Conservation (phyloP, 768 basidiomycete species). For the Crepidotus variabilis region DNA sequence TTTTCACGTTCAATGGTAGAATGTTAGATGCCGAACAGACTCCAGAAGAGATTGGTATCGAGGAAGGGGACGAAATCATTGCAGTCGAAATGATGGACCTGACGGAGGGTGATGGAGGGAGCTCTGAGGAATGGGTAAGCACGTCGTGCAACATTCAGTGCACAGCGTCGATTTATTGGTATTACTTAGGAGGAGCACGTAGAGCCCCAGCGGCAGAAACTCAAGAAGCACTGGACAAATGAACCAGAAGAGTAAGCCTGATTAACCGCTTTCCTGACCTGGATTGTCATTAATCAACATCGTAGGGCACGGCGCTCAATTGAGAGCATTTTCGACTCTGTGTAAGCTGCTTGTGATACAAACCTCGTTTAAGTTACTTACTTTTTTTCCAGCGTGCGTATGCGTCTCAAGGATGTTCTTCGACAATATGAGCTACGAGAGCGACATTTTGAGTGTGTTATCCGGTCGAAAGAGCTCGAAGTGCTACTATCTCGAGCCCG, state of each 20-base stretch:
- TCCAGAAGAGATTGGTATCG: constrained; percentile 83
- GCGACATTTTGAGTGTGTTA: constrained; percentile 88
- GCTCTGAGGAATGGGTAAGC: constrained; percentile 61
- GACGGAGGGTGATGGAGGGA: constrained; percentile 56
- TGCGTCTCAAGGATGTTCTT: constrained; percentile 82
- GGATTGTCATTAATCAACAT: constrained; percentile 4
- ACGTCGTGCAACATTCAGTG: not conserved
- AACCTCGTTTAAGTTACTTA: not conserved
- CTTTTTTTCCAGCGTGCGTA: constrained; percentile 56
- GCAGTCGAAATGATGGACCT: constrained; percentile 91
- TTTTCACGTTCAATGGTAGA: constrained; percentile 82
- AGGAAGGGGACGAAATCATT: constrained; percentile 84
- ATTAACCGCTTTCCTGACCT: not conserved
- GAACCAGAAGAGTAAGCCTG: constrained; percentile 61
- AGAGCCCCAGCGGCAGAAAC: constrained; percentile 60
- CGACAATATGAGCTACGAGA: constrained; percentile 88
- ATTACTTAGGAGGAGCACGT: constrained; percentile 55
- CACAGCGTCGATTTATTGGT: not conserved
- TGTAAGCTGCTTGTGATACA: constrained; percentile 48
- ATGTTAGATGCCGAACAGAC: constrained; percentile 79
- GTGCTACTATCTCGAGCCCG: constrained; percentile 83
- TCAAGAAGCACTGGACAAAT: constrained; percentile 81
- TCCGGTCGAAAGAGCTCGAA: constrained; percentile 89
- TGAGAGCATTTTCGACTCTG: constrained; percentile 81
- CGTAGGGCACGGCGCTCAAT: constrained; percentile 67